Evolutionary conservation across 2,329 filamentous ascomycete species (phyloP).

Genomic region (Ceratocystis alfenasii): DNA sequence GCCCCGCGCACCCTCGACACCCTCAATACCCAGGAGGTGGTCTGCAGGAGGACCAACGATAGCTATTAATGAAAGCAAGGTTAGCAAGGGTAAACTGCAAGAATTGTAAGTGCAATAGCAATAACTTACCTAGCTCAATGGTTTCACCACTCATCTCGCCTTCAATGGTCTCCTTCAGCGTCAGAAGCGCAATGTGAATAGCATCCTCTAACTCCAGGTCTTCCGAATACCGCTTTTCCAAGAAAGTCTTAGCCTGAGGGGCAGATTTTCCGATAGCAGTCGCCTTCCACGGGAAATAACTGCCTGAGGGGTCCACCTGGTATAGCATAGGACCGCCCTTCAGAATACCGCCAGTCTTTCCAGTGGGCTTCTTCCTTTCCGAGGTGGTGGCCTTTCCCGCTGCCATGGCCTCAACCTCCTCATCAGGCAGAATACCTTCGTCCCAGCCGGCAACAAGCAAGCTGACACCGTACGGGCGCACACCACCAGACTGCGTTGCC

Average conservation of each 20-base stretch:
- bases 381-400: conserved; percentile 37
- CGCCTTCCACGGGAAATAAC: conserved; percentile 99
- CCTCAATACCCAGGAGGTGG: conserved; percentile 81
- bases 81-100: conserved; percentile 25
- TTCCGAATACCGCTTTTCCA: conserved; percentile 98
- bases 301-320: conserved; percentile 97
- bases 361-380: conserved; percentile 62
- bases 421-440: conserved; percentile 83
- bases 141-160: conserved; percentile 99
- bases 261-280: conserved; percentile 98
- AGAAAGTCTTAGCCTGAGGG: conserved; percentile 94
- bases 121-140: conserved; percentile 76
- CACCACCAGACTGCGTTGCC: conserved; percentile 94
- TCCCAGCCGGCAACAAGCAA: conserved; percentile 96
- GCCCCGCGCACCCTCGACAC: conserved; percentile 71
- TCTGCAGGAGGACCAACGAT: conserved; percentile 93
- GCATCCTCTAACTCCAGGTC: conserved; percentile 94
- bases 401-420: conserved; percentile 47
- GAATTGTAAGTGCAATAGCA: not conserved
- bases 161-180: conserved; percentile 97
- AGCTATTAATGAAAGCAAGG: conserved; percentile 38
- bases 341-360: conserved; percentile 88
- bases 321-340: conserved; percentile 97
- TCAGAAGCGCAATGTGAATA: conserved; percentile 93
- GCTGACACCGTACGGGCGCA: conserved; percentile 91